phyloP scores from a whole-genome alignment of 169 alveolate genomes.

The Cryptosporidium meleagridis region DNA sequence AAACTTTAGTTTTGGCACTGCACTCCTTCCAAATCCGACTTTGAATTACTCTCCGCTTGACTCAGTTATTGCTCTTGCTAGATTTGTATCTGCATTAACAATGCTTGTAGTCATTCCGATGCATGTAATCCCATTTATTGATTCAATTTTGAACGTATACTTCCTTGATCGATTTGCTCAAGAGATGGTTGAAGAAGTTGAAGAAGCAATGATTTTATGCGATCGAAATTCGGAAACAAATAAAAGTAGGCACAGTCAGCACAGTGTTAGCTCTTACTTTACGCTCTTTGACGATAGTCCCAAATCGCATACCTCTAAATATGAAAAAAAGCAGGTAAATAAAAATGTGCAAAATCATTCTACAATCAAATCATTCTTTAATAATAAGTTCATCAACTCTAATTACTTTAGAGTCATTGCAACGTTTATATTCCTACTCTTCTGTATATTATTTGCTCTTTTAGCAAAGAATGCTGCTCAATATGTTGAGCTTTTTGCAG shows the following conservation, averaged over 20 bases:
- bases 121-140: slow-evolving; percentile 59
- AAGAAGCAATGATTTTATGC: slow-evolving; percentile 47
- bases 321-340: neutral
- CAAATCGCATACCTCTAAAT: neutral
- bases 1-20: slow-evolving; percentile 49
- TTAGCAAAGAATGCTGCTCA: slow-evolving; percentile 72
- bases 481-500: slow-evolving; percentile 69
- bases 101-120: slow-evolving; percentile 71
- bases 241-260: slow-evolving; percentile 17
- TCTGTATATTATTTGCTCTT: slow-evolving; percentile 47
- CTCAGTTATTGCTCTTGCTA: slow-evolving; percentile 52
- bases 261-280: slow-evolving; percentile 66
- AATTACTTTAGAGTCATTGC: slow-evolving; percentile 23
- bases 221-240: neutral
- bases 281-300: slow-evolving; percentile 10
- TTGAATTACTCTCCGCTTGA: slow-evolving; percentile 64
- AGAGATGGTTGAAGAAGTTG: slow-evolving; percentile 36
- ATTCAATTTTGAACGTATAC: slow-evolving; percentile 24
- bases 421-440: slow-evolving; percentile 7
- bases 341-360: neutral
- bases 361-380: neutral
- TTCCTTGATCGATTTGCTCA: slow-evolving; percentile 35
- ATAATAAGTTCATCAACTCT: neutral
- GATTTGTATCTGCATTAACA: slow-evolving; percentile 49
- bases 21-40: slow-evolving; percentile 63